Evolutionary conservation across 169 alveolate genomes (phyloP).

Genomic region (Cryptosporidium sp.): DNA sequence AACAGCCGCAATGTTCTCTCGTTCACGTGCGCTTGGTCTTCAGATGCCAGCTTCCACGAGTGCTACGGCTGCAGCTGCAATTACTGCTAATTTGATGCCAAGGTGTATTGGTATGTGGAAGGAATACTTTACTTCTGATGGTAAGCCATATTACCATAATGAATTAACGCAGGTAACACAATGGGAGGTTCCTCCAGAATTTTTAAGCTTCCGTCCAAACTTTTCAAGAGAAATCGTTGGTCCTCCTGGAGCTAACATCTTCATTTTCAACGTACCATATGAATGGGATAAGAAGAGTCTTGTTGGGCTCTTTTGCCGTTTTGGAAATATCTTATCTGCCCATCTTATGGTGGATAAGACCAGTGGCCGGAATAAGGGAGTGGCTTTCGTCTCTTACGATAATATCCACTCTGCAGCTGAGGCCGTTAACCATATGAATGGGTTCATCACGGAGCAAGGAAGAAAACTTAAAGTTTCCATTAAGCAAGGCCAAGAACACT

Average conservation of each 20-base stretch:
- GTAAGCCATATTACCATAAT: conserved; percentile 87
- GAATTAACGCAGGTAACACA: conserved; percentile 88
- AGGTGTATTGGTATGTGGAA: conserved; percentile 88
- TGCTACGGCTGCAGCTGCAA: conserved; percentile 75
- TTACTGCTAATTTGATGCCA: conserved; percentile 83
- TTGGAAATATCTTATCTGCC: conserved; percentile 90
- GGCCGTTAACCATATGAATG: conserved; percentile 90
- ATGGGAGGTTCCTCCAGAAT: conserved; percentile 92
- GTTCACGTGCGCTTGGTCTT: conserved; percentile 32
- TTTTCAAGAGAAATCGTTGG: conserved; percentile 83
- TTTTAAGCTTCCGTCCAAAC: conserved; percentile 79
- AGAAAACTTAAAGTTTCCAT: conserved; percentile 89
- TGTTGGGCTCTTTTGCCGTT: conserved; percentile 85
- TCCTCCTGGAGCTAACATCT: conserved; percentile 94
- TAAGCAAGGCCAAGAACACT: conserved; percentile 90
- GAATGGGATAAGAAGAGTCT: conserved; percentile 92
- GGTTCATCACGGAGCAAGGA: conserved; percentile 85
- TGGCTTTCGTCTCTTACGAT: conserved; percentile 91
- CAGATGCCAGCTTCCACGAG: conserved; percentile 2
- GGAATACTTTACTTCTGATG: conserved; percentile 87
- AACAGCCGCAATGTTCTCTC: conserved; percentile 40
- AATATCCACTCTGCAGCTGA: conserved; percentile 88
- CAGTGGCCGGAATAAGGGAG: conserved; percentile 91
- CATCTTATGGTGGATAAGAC: conserved; percentile 90
- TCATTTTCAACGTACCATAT: conserved; percentile 92